Base-by-base conservation (phyloP, 2,329 filamentous ascomycete genomes). In the Dothideomycetes sp. region DNA sequence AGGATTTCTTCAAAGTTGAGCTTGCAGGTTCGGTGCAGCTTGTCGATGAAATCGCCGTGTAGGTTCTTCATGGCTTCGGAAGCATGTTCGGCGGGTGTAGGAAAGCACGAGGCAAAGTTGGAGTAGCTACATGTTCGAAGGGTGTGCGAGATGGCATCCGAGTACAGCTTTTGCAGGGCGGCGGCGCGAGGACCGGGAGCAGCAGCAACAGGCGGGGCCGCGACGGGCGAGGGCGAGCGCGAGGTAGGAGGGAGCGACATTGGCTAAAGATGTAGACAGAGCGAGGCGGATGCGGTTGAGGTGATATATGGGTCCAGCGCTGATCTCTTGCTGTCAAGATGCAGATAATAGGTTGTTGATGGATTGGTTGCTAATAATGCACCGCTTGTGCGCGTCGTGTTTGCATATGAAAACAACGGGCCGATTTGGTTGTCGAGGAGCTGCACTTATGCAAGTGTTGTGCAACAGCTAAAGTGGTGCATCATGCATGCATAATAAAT, bases 31-130 rank as follows among this genome's bases (percentile, higher is more conserved):
- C 71, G 69, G 48, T 76, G 73, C 38, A 80, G 56, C 49, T 76
- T 70, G 36, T 68, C 66, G 29, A 73, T 72, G 48, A 80, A 67
- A 48, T 79, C 73, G 40, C 68, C 63, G 60, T 75, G 74, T 16
- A 81, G 62, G 4, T 65, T 64, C 50, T 76, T 69, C 43, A 81
- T 53, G 29, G 68, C 69, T 18, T 69, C 69, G 1, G 74, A 70
- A 9, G 73, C 73, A 50, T 77, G 64, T 50, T 65, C 62, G 13
- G 76, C 72, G 2, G 75, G 70, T 0, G 77, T 81, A 0, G 77
- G 76, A 48, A 80, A 80, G 51, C 77, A 81, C 17, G 73, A 63
- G 0, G 73, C 67, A 54, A 80, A 81, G 50, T 78, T 79, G 34
- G 64, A 62, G 54, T 77, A 73, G 8, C 68, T 74, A 56, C 74